Evolutionary conservation across 129 eudicot species (phyloP), one percentile per base, ranked within the genome.

Genomic region (Centella asiatica): DNA sequence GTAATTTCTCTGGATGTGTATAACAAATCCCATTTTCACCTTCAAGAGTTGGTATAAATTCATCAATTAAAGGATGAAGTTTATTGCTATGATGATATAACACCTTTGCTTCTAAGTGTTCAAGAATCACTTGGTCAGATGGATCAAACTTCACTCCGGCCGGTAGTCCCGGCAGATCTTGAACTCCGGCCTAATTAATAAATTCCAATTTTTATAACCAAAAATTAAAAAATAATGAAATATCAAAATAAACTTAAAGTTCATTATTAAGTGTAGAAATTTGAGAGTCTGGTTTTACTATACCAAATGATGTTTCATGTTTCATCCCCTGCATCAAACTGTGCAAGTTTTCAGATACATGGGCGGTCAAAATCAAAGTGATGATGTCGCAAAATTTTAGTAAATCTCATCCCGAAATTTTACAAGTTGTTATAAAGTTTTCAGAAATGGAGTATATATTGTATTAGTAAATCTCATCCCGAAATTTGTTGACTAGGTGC

Each of bases 61-160:
- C 85, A 57, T 92, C 88, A 39, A 92, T 83, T 5, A 92, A 74
- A 24, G 96, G 98, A 74, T 92, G 95, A 44, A 87, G 65, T 57
- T 77, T 80, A 20, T 64, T 67, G n/a, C 65, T 23, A 78, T 57
- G 44, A 34, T 86, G 84, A 25, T 72, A 69, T 2, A 72, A 57
- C 67, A 84, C 90, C 68, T 92, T 92, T 2, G 96, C 96, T 70
- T 84, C 94, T 57, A 92, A 82, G 75, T 92, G 98, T 42, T 82
- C 79, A 31, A 92, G 70, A 13, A 92, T 87, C 65, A 83, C 98
- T 79, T 83, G 83, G 63, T 92, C 98, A 1, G 90, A 76, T 37
- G 98, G 98, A 67, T 92, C 98, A 46, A 92, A 92, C 72, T 84
- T 92, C 65, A 92, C 98, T 70, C 98, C 98, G 2, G 98, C 95